phyloP scores from a whole-genome alignment of 768 basidiomycete species.

The Amanita pseudoporphyria region DNA sequence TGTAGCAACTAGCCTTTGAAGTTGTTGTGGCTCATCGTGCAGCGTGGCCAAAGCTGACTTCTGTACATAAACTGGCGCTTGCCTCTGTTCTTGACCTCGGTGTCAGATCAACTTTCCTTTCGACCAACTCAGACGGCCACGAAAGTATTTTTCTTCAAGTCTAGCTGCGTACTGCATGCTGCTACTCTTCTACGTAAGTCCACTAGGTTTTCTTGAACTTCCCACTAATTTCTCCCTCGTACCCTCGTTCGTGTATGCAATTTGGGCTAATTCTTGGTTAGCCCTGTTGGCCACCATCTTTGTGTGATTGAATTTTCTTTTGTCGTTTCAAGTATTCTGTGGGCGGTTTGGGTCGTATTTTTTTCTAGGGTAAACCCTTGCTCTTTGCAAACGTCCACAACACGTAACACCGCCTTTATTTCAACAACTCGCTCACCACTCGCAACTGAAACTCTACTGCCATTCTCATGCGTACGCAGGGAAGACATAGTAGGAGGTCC shows the following conservation, averaged over 20 bases:
- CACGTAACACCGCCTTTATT: slow-evolving; percentile 21
- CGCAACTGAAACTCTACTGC: slow-evolving; percentile 14
- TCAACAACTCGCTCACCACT: slow-evolving; percentile 14
- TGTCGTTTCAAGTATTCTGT: slow-evolving; percentile 4
- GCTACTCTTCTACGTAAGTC: background rate
- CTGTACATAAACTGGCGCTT: background rate
- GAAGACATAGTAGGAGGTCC: slow-evolving; percentile 39
- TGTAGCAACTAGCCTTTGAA: slow-evolving; percentile 11
- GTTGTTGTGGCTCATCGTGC: slow-evolving; percentile 10
- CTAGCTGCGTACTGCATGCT: background rate
- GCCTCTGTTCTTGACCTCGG: background rate
- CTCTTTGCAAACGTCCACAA: slow-evolving; percentile 22
- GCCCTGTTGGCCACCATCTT: slow-evolving; percentile 10
- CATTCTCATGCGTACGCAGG: slow-evolving; percentile 33
- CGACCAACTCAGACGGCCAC: background rate
- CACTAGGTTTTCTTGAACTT: too few species aligned
- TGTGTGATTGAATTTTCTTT: slow-evolving; percentile 1
- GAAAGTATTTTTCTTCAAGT: background rate
- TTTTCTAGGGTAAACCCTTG: slow-evolving; percentile 20
- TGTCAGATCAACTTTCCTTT: background rate
- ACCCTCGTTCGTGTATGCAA: background rate
- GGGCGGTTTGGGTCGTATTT: slow-evolving; percentile 1
- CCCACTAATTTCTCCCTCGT: background rate
- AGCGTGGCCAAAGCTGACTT: background rate
- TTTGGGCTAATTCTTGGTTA: background rate